phyloP scores from a whole-genome alignment of 2,329 filamentous ascomycete genomes.

The Clarireedia paspali region DNA sequence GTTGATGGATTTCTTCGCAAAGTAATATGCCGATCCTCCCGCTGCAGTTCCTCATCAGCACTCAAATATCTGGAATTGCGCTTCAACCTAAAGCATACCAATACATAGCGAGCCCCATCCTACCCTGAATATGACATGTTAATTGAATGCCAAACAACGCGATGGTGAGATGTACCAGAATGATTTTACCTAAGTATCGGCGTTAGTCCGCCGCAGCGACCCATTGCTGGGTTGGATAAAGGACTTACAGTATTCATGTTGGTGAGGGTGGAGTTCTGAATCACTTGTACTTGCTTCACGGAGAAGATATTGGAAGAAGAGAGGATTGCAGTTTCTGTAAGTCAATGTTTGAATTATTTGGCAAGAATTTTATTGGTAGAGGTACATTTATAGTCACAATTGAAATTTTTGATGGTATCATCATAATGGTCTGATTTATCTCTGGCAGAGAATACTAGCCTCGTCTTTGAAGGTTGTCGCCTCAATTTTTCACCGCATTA shows the following conservation, averaged over 20 bases:
- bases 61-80: constrained; percentile 6
- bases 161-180: constrained; percentile 47
- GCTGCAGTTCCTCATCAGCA: constrained; percentile 40
- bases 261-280: constrained; percentile 1
- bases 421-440: neutral
- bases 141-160: constrained; percentile 9
- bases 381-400: too few species aligned
- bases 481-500: neutral
- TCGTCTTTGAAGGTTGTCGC: neutral
- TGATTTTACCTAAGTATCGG: constrained; percentile 48
- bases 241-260: constrained; percentile 48
- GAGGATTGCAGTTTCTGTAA: neutral
- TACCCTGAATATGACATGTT: constrained; percentile 48
- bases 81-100: constrained; percentile 45
- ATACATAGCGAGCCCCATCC: constrained; percentile 87
- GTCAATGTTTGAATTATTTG: neutral
- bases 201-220: constrained; percentile 12
- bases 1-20: constrained; percentile 92
- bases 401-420: neutral
- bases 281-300: neutral
- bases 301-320: neutral
- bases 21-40: constrained; percentile 88
- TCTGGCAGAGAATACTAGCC: neutral
- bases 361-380: neutral
- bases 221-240: neutral